Evolutionary conservation across 148 eudicot genomes (phyloP), one percentile per base, ranked within the genome.

Genomic region (Spergularia marina): DNA sequence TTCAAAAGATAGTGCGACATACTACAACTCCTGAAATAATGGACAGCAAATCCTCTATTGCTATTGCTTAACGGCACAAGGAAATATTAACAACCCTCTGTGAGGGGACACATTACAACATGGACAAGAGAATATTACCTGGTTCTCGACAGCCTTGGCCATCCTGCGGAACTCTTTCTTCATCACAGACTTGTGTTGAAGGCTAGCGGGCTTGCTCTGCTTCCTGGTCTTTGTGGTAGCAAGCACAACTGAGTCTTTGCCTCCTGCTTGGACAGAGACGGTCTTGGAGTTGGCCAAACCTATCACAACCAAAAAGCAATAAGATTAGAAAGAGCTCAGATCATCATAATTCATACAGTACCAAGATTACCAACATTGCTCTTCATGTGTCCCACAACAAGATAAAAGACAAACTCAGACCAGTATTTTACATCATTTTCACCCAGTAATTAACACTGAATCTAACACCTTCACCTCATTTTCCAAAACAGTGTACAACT

Each of bases 261-360:
- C 92, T 53, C 72, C 87, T 12, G 91, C 84, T 77, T 88, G 97
- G 77, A 92, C 85, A 65, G 99, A 84, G 5, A 95, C 97, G 14
- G 96, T 92, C 73, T 92, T 95, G 84, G 87, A 78, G 89, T 95
- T 92, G 11, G 99, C 99, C 85, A 95, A 78, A 0, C 99, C 99
- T 95, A 65, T 10, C 68, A 6, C 21, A 7, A 55, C 5, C 58
- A 52, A 20, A 49, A 18, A 53, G 21, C 7, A 5, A 16, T 2
- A 20, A 0, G 40, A 18, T 12, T 25, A 5, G 41, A 7, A 25
- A 4, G 17, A 68, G 65, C 23, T 25, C 30, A 7, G 6, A 30
- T 9, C 6, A 9, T 44, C 7, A n/a, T n/a, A n/a, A n/a, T n/a
- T n/a, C n/a, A 4, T 44, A 44, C 3, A 70, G 12, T 51, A 16